Evolutionary conservation across 805 yeast genomes (phyloP), one percentile per base, ranked within the genome.

Genomic region (Cyberlindnera misumaiensis): DNA sequence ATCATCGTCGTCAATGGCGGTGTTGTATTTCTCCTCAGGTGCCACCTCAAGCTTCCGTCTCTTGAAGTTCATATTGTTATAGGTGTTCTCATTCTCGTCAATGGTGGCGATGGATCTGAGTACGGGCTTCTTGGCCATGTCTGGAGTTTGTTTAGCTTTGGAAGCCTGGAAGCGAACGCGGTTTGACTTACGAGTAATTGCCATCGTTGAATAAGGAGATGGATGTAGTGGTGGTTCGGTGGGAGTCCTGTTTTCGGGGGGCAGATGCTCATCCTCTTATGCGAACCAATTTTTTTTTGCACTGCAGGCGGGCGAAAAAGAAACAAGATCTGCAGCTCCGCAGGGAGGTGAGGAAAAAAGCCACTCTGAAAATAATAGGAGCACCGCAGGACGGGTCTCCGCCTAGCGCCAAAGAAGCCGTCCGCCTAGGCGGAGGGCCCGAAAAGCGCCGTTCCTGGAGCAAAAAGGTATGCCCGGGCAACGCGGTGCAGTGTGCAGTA

Each of bases 201-300:
- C 48, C 52, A 52, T 52, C 26, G 13, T 43, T 36, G 40, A 14
- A 4, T 28, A 5, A 13, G 26, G 11, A 25, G 20, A 7, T 18
- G 11, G 33, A 25, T 26, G 28, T 11, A 24, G n/a, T 11, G 29
- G 28, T 9, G 14, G 25, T n/a, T 11, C 28, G 13, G 22, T 51
- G 65, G 61, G 36, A 59, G 79, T 30, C 59, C 76, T 39, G 38
- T 40, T 37, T 30, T 20, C 20, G 24, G 8, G 24, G 24, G 25
- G 31, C 22, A 15, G 14, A 26, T 15, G 29, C 36, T 24, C 25
- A 12, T 30, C 32, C 18, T 30, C 18, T 30, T 30, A 30, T 30
- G 32, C 32, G 22, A 16, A 13, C 32, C 32, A 37, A 33, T 38
- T 40, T 38, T 36, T 43, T 40, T 43, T 40, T 36, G n/a, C n/a